A percentile compares a stretch with the other conserved stretches of the same genome.
phyloP scores from a whole-genome alignment of 1,139 yeast species.

The Saccharomycopsis hybrid region DNA sequence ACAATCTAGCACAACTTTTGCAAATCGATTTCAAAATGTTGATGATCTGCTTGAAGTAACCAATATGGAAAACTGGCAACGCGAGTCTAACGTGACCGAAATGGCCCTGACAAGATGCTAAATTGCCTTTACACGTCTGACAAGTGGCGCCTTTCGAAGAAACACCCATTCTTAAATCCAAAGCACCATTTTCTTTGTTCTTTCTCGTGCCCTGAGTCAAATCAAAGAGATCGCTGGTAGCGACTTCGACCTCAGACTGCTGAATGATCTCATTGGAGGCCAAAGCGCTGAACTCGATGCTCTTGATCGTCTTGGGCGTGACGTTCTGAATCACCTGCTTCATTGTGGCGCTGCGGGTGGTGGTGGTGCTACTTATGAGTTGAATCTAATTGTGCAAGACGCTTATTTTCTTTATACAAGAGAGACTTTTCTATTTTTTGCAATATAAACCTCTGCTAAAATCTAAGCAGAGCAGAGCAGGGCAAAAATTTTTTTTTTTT shows the following conservation, averaged over 20 bases:
- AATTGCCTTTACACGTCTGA: constrained; percentile 82
- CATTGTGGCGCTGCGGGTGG: constrained; percentile 2
- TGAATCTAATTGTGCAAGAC: no score
- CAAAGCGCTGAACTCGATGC: constrained; percentile 87
- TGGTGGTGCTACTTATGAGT: no score
- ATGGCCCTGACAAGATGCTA: constrained; percentile 97
- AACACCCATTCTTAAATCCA: constrained; percentile 91
- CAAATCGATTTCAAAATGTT: constrained; percentile 88
- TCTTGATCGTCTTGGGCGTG: constrained; percentile 86
- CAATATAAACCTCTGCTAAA: no score
- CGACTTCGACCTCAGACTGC: constrained; percentile 90
- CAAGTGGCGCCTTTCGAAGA: constrained; percentile 82
- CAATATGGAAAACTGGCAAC: constrained; percentile 94
- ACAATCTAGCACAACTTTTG: constrained; percentile 76
- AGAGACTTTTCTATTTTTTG: no score
- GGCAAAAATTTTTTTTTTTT: no score
- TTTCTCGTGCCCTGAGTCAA: constrained; percentile 69
- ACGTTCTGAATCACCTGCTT: constrained; percentile 34
- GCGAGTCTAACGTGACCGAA: constrained; percentile 93
- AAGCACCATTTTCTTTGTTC: constrained; percentile 78
- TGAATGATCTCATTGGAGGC: constrained; percentile 88
- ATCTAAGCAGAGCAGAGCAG: no score
- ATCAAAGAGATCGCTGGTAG: constrained; percentile 87
- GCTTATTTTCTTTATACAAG: no score
- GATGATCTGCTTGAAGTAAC: constrained; percentile 89